Evolutionary conservation across 2,329 filamentous ascomycete genomes (phyloP), one percentile per base, ranked within the genome.

Genomic region (Sarocladium kiliense): DNA sequence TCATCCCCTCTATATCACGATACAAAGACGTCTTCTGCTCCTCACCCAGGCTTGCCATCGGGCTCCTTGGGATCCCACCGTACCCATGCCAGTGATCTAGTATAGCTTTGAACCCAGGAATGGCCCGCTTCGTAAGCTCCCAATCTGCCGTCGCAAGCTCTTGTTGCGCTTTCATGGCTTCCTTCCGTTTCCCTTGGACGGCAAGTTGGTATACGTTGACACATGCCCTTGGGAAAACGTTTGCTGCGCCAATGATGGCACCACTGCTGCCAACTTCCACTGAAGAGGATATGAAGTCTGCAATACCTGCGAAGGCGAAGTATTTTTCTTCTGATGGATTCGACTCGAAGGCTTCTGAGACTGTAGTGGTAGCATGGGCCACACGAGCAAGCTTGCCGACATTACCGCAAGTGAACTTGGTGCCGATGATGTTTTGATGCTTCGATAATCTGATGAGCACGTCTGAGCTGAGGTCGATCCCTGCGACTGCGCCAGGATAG

Each of bases 401-500:
- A 84, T 79, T 30, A 78, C 83, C 54, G 78, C 80, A 64, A 5
- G 60, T 64, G 27, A 64, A 55, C 61, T 84, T 77, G 54, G 84
- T 85, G 34, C 80, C 80, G 7, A 77, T 76, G 78, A 82, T 86
- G 66, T 86, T 84, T 27, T 80, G 82, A 51, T 78, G 73, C 2
- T 81, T 80, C 27, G 85, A 74, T 27, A 84, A 67, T 26, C 55
- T 41, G 25, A 57, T 47, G 6, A 63, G 53, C 12, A 58, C 54
- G 9, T 62, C 62, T 1, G 62, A 64, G 54, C 61, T 58, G 21
- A 64, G 57, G 27, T 63, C 62, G 16, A 64, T 59, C 3, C 62
- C 61, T 0, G 61, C 58, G 1, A 59, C 58, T 4, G 60, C 62
- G 2, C 58, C 61, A 2, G 61, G 61, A 32, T 61, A 64, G 54